Percentiles rank a stretch among this genome's conserved stretches.
These are phyloP conservation scores for Penicillium waksmanii DNA, from an alignment of 495 filamentous ascomycete genomes.

Conservation along the genomic window DNA sequence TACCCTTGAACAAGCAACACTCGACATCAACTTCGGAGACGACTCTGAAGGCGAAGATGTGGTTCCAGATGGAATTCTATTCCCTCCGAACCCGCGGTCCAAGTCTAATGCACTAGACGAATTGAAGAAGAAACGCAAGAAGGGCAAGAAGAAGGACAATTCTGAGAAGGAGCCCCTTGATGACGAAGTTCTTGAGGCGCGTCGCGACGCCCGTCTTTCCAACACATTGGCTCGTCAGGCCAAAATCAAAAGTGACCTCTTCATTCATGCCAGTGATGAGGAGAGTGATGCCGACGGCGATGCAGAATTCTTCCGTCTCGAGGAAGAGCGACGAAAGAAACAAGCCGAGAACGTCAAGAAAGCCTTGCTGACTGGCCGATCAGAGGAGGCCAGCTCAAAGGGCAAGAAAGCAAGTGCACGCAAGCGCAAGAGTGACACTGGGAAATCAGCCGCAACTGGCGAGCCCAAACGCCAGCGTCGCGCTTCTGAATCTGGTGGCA, in stretches of 20 bases:
- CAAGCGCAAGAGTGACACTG: constrained; percentile 39
- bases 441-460: constrained; percentile 17
- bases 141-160: constrained; percentile 39
- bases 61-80: constrained; percentile 66
- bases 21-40: constrained; percentile 60
- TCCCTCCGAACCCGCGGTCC: constrained; percentile 57
- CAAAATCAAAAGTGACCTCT: constrained; percentile 83
- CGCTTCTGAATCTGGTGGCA: constrained; percentile 23
- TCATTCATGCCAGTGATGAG: constrained; percentile 78
- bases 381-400: constrained; percentile 47
- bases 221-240: constrained; percentile 64
- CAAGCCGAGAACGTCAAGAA: constrained; percentile 53
- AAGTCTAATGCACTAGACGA: constrained; percentile 53
- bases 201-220: constrained; percentile 55
- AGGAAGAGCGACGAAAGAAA: constrained; percentile 58
- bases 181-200: constrained; percentile 55
- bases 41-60: constrained; percentile 63
- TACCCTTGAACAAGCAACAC: constrained; percentile 38
- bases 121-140: constrained; percentile 57
- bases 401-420: constrained; percentile 28
- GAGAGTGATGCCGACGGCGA: constrained; percentile 73
- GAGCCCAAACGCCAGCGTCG: constrained; percentile 43
- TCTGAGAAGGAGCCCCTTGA: constrained; percentile 47
- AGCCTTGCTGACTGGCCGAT: constrained; percentile 55
- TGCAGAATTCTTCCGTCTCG: constrained; percentile 70